Base-by-base conservation (phyloP, 2,329 filamentous ascomycete genomes). In the Huntiella omanensis region DNA sequence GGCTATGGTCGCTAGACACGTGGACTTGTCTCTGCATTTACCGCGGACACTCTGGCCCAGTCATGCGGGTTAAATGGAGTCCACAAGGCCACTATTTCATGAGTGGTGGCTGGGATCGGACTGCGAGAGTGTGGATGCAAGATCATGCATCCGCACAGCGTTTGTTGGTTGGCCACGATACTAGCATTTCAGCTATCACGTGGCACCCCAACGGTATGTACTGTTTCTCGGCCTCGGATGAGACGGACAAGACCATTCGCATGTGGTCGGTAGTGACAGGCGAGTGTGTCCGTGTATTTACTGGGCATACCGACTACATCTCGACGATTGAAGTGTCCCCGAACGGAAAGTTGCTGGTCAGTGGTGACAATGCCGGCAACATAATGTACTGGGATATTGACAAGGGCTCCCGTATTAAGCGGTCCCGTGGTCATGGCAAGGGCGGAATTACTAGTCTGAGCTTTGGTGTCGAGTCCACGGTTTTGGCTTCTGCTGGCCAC, bases 241-340 rank as follows among this genome's bases (percentile, higher is more conserved):
- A 78, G 57, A 73, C 69, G 5, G 76, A 98, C 61, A 88, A 88
- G 60, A 91, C 86, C 0, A 83, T 96, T 33, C 80, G 91, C 28
- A 96, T 98, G 88, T 98, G 91, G 91, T 80, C 86, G 7, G 75
- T 95, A n/a, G 73, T 77, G 8, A 88, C 81, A 6, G 91, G 91
- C 22, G 78, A 80, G 51, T 85, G 86, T 33, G 83, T 95, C 4
- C 81, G 91, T 19, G 76, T 96, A 56, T 94, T 96, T 58, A 86
- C 83, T 0, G 91, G 91, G 1, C 91, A 98, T 58, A 81, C 77
- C 0, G 85, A 91, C 43, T 84, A 85, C 56, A 78, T 96, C 57
- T 92, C 81, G 11, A 75, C 85, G 0, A 65, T 96, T 19, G 76
- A 88, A 52, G 93, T 86, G 56, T 80, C 84, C 16, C 85, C 84